These are phyloP conservation scores for Pleurotus tuber-regium DNA, from an alignment of 768 basidiomycete genomes.

Conservation along the genomic window DNA sequence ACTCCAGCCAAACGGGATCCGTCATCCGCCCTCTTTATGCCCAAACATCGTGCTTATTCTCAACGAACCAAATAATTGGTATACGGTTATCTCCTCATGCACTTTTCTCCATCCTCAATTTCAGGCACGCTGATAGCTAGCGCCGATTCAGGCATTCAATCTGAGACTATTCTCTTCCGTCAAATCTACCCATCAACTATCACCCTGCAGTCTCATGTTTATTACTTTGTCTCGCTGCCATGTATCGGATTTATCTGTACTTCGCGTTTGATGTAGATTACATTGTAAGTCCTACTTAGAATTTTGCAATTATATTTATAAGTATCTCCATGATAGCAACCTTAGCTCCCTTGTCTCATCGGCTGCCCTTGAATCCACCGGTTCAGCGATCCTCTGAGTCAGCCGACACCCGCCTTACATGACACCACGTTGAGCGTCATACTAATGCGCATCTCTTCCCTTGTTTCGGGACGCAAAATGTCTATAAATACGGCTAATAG, in stretches of 20 bases:
- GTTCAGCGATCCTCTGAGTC: not conserved
- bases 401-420: not conserved
- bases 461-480: not conserved
- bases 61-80: constrained; percentile 28
- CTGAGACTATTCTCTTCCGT: not conserved
- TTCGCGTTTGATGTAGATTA: not conserved
- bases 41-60: constrained; percentile 67
- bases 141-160: not conserved
- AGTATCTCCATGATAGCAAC: too few relatives aligned
- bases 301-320: too few relatives aligned
- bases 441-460: not conserved
- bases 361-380: not conserved
- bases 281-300: not conserved
- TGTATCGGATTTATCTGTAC: not conserved
- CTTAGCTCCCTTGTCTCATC: too few relatives aligned
- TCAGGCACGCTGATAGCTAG: too few relatives aligned
- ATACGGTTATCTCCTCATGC: not conserved
- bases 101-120: too few relatives aligned
- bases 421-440: constrained; percentile 1
- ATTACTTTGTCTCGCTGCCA: not conserved
- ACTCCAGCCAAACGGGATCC: constrained; percentile 57
- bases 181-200: not conserved
- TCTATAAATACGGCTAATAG: not conserved
- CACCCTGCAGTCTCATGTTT: not conserved
- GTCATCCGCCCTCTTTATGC: constrained; percentile 64